phyloP scores from a whole-genome alignment of 2,329 filamentous ascomycete species.

The Leptosphaerulina australis region DNA sequence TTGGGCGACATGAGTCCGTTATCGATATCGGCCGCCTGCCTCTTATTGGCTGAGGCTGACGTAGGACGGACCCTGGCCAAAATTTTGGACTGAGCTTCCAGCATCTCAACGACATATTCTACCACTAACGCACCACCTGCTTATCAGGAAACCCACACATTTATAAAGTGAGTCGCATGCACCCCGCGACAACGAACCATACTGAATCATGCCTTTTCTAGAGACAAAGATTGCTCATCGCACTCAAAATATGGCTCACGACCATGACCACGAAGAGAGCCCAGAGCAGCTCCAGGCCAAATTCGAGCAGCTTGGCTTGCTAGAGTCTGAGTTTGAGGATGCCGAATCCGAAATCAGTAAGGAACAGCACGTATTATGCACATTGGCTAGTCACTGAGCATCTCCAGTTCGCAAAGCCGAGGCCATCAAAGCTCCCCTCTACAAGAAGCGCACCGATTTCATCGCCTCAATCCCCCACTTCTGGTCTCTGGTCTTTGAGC shows the following conservation, averaged over 20 bases:
- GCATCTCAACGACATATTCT: slow-evolving; percentile 18
- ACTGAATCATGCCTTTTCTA: slow-evolving; percentile 26
- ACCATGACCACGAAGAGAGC: slow-evolving; percentile 16
- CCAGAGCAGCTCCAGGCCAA: slow-evolving; percentile 38
- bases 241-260: slow-evolving; percentile 32
- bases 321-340: slow-evolving; percentile 85
- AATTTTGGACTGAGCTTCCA: slow-evolving; percentile 11
- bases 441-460: slow-evolving; percentile 74
- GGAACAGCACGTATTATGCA: not conserved
- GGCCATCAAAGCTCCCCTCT: slow-evolving; percentile 71
- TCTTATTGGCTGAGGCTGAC: slow-evolving; percentile 15
- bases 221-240: slow-evolving; percentile 16
- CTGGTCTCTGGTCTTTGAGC: slow-evolving; percentile 93
- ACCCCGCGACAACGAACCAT: not conserved
- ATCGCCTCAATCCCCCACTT: slow-evolving; percentile 80
- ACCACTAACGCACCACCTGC: slow-evolving; percentile 12
- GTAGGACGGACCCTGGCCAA: slow-evolving; percentile 13
- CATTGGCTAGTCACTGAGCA: slow-evolving; percentile 14
- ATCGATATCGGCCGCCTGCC: slow-evolving; percentile 13
- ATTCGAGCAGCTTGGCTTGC: slow-evolving; percentile 77
- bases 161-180: slow-evolving; percentile 18
- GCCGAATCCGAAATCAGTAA: slow-evolving; percentile 82
- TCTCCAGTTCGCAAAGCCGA: slow-evolving; percentile 73
- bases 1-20: not conserved
- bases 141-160: slow-evolving; percentile 3